Base-by-base conservation (phyloP, 2,329 filamentous ascomycete species). In the Zymoseptoria tritici region DNA sequence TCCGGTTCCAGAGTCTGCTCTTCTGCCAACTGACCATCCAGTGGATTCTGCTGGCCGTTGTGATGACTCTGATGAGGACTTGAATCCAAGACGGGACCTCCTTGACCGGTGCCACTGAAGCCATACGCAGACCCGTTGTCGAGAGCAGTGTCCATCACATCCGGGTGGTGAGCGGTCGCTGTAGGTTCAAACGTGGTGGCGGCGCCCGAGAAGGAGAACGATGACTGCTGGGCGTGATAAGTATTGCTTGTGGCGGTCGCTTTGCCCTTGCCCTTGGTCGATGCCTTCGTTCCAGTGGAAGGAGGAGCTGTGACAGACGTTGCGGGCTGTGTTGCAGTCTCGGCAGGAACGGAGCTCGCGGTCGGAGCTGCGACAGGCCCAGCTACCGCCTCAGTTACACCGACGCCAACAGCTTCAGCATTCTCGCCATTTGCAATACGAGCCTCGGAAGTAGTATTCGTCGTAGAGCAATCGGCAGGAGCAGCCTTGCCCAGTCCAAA, bases 1-100 rank as follows among this genome's bases (percentile, higher is more conserved):
- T 75, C 73, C 26, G 67, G 67, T 62, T 74, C 72, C 19, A 75
- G 63, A 46, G 70, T 60, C 58, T 74, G 73, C 60, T 74, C 72
- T 52, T 71, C 66, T 13, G 73, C 71, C 49, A 68, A 63, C 49
- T 70, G 67, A 9, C 49, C 59, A 20, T 65, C 61, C 8, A 64
- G 54, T 52, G 55, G 3, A n/a, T 46, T 46, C 36, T 46, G 36
- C 16, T 46, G 36, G n/a, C 36, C 36, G 6, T 46, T 6, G 22
- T 52, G 19, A 20, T 52, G 58, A 51, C 49, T 54, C 29, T 56
- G 55, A 21, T 54, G 54, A 24, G 57, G 13, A 46, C 5, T 11
- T 6, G 36, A 46, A 16, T 46, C 11, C 13, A 46, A 46, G 5
- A 16, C 13, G n/a, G 36, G 36, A 46, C 36, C 36, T 16, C 36